Evolutionary conservation across 192 early-diverging fungal genomes (phyloP), one percentile per base, ranked within the genome.

Genomic region (Spizellomyces sp.): DNA sequence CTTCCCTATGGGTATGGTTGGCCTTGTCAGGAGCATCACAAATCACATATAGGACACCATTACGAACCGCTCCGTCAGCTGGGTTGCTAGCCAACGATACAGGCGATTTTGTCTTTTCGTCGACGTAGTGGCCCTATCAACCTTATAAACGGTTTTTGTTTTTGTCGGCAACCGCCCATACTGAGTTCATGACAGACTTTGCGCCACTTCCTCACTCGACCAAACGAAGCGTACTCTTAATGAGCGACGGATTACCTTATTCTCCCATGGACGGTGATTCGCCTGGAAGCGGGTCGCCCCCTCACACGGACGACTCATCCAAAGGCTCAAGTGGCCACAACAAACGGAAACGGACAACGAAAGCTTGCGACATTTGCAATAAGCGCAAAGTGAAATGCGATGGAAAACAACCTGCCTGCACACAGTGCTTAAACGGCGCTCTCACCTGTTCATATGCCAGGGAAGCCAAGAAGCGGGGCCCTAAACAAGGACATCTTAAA

Each of bases 311-410:
- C 14, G 50, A 54, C 50, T 54, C 50, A 12, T 54, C 50, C 14
- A 12, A 19, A 4, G 12, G 14, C 17, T 54, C 54, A 42, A 15
- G 5, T 12, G n/a, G 27, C 27, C 27, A 69, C 55, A 45, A 69
- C 75, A 78, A 78, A 56, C 76, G 76, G 17, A 68, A 74, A 62
- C 47, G 76, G 14, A 75, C 71, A 7, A 78, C 71, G 12, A 73
- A 78, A 64, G 76, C 76, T n/a, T 78, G 76, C 62, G 76, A 78
- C 50, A 70, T 74, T 36, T 78, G 76, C 62, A 73, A 78, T 67
- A 78, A 78, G 56, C 58, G 59, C 17, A 75, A 75, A 45, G 73
- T 75, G 27, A 75, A 74, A 17, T 75, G 73, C 61, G 67, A 75
- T 48, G 58, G 58, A 9, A 58, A 44, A 17, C 46, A 71, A 9